These are phyloP conservation scores for Pichia exigua DNA, from an alignment of 805 yeast species.

Conservation along the genomic window DNA sequence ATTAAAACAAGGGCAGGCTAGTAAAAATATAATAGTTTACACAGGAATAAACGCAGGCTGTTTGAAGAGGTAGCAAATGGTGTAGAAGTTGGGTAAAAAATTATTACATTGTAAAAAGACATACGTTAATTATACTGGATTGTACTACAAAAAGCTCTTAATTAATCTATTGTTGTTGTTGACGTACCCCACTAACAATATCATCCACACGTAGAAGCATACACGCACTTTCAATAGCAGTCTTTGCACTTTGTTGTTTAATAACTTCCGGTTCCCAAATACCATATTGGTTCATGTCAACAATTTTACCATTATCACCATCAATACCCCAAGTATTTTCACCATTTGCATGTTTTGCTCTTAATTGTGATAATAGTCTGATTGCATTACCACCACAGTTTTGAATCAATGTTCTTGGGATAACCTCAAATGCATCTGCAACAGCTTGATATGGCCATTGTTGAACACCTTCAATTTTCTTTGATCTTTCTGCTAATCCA, in stretches of 20 bases:
- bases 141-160: too few species aligned
- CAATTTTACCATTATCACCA: slow-evolving; percentile 90
- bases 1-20: too few species aligned
- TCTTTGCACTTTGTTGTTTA: slow-evolving; percentile 92
- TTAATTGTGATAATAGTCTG: slow-evolving; percentile 76
- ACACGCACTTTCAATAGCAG: slow-evolving; percentile 97
- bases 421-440: slow-evolving; percentile 97
- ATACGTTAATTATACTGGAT: not conserved
- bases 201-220: slow-evolving; percentile 93
- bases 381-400: slow-evolving; percentile 98
- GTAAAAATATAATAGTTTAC: too few species aligned
- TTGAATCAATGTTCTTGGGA: slow-evolving; percentile 94
- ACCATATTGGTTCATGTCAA: slow-evolving; percentile 92
- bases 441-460: slow-evolving; percentile 99
- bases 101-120: not conserved
- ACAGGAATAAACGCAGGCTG: too few species aligned
- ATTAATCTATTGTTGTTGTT: slow-evolving; percentile 13
- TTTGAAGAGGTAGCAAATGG: too few species aligned
- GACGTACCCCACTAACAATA: slow-evolving; percentile 89
- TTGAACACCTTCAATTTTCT: slow-evolving; percentile 84
- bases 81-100: too few species aligned
- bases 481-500: slow-evolving; percentile 80
- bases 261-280: slow-evolving; percentile 99
- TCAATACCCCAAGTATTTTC: slow-evolving; percentile 81
- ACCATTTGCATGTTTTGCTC: slow-evolving; percentile 96